Evolutionary conservation across 495 filamentous ascomycete genomes (phyloP).

Genomic region (Penicillium paxilli): DNA sequence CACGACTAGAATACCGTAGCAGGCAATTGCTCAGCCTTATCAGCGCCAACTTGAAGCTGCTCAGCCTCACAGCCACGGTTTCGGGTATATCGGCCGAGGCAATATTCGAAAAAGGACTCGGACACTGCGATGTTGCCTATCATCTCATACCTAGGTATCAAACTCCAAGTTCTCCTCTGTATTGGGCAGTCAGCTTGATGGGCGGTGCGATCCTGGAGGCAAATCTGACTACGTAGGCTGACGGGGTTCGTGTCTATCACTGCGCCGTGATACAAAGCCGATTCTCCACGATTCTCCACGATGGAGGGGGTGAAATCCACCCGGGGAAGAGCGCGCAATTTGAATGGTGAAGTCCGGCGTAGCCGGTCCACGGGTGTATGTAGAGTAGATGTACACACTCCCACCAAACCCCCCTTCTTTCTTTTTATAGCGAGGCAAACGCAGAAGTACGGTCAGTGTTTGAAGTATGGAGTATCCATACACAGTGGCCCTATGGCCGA

Average conservation of each 20-base stretch:
- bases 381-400: too few relatives aligned
- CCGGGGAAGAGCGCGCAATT: background rate
- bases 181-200: background rate
- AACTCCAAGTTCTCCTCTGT: background rate
- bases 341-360: background rate
- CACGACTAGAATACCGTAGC: background rate
- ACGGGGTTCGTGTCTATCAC: background rate
- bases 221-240: background rate
- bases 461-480: too few relatives aligned
- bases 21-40: background rate
- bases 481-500: background rate
- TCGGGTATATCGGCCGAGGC: background rate
- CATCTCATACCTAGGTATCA: background rate
- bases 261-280: background rate
- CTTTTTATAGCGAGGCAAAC: slow-evolving; percentile 5
- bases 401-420: too few relatives aligned
- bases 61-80: background rate
- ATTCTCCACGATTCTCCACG: background rate
- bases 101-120: background rate
- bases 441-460: background rate
- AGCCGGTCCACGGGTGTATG: too few relatives aligned
- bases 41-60: too few relatives aligned
- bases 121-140: background rate
- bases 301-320: background rate
- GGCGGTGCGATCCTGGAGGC: background rate